Evolutionary conservation across 2,329 filamentous ascomycete genomes (phyloP), one percentile per base, ranked within the genome.

Genomic region (Dactylellina haptotyla): DNA sequence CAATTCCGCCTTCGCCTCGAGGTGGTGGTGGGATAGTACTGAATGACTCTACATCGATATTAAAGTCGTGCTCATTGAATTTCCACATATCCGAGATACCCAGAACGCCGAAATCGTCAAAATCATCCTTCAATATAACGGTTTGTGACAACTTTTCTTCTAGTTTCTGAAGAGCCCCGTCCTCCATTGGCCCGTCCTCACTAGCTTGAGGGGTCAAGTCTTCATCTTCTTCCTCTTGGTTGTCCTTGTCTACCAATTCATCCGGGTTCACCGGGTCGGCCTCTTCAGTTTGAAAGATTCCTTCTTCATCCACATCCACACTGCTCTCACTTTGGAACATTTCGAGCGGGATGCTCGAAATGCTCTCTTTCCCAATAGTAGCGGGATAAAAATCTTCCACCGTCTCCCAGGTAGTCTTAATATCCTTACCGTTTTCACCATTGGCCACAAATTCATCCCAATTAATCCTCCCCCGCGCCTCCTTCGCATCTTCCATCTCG

Each of bases 391-490:
- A 83, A 79, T 98, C 94, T 79, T 93, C 90, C 0, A 98, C 89
- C 58, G 94, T 93, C 78, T 96, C 87, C 39, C 96, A 81, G 1
- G 88, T 86, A 0, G 94, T 96, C 76, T 89, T 89, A n/a, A 97
- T 83, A 2, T 82, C 81, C 3, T 84, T 82, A 76, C 87, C 88
- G 10, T 85, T 83, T 0, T 86, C 82, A 0, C 81, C 78, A 1
- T 82, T 81, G 32, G 84, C 83, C 4, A 90, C 83, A 80, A 93
- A 95, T 0, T 82, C 85, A 26, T 90, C 87, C 77, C 94, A 93
- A 0, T 82, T 84, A 10, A 86, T 57, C 75, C 8, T 83, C 79
- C 4, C 80, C 78, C 14, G 80, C 82, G 23, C 83, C 80, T 25
- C 81, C 81, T 37, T 84, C 83, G 81, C 81, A 71, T 83, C 85